Base-by-base conservation (phyloP, 2,329 filamentous ascomycete species). In the Penicillium sp. region DNA sequence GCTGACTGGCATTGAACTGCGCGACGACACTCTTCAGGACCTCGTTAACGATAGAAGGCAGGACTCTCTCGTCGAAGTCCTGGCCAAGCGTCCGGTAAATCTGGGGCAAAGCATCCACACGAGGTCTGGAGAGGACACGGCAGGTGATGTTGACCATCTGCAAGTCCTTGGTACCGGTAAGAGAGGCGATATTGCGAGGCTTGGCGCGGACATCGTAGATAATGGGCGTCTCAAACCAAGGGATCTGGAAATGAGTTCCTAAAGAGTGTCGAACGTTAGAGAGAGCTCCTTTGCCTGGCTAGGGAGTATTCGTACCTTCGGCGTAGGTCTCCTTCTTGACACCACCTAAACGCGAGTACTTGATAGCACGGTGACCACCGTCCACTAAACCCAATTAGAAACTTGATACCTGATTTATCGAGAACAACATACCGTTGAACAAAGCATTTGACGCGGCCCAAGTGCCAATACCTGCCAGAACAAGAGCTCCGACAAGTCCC, bases 81-180 rank as follows among this genome's bases (percentile, higher is more conserved):
- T 85, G 86, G 46, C 93, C 93, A 30, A 99, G 81, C 1, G 93
- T 99, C 59, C 93, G 82, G 80, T 97, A 99, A 67, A 99, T 99
- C 75, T 95, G 89, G 14, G 93, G 93, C 35, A 99, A 83, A 28
- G 91, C 88, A 59, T 88, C 84, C 65, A 99, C 78, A 50, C 90
- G 84, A 49, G 93, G 93, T 63, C 90, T 81, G 51, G 92, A 96
- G 45, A 99, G 88, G 51, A 99, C 93, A 88, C 93, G 92, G 75
- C 93, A 99, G 68, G 92, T 99, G 71, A 99, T 97, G 82, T 99
- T 99, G 69, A 97, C 93, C 93, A 99, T 99, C 79, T 99, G 93
- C 74, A 99, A 77, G 75, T 99, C 93, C 80, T 99, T 99, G 68
- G 93, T 99, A 63, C 93, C 93, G 52, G 93, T 99, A 60, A 99